These are phyloP conservation scores for Ascocoryne sarcoides DNA, from an alignment of 2,329 filamentous ascomycete genomes.

Conservation along the genomic window DNA sequence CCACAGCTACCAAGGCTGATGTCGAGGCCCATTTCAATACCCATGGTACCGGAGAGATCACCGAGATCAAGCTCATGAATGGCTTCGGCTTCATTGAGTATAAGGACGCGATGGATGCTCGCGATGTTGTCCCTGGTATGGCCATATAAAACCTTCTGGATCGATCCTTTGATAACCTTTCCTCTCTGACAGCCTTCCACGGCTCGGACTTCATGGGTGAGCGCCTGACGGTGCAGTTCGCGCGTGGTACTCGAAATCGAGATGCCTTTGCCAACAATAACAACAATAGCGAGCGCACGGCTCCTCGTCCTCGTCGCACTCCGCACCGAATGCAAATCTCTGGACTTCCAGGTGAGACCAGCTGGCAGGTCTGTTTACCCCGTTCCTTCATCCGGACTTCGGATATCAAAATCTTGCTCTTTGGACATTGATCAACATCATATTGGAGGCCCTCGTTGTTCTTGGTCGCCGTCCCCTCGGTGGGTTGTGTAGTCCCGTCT, in stretches of 20 bases:
- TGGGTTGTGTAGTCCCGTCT: conserved; percentile 24
- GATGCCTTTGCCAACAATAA: conserved; percentile 53
- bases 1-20: conserved; percentile 85
- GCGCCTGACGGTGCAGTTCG: conserved; percentile 95
- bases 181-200: conserved; percentile 49
- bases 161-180: conserved; percentile 17
- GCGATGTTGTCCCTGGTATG: conserved; percentile 96
- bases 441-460: conserved; percentile 28
- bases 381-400: conserved; percentile 42
- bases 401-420: conserved; percentile 30
- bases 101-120: conserved; percentile 95
- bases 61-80: conserved; percentile 99
- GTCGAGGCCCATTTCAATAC: conserved; percentile 92
- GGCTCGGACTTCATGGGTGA: conserved; percentile 97
- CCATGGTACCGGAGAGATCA: conserved; percentile 95
- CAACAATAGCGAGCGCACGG: conserved; percentile 52
- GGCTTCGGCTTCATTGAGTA: conserved; percentile 99
- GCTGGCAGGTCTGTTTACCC: conserved; percentile 97
- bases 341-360: conserved; percentile 95
- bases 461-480: conserved; percentile 9
- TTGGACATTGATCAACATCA: conserved; percentile 28
- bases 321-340: conserved; percentile 95
- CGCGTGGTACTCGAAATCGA: conserved; percentile 70
- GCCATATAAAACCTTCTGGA: conserved; percentile 14
- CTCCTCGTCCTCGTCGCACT: conserved; percentile 82